Evolutionary conservation across 768 basidiomycete species (phyloP), one percentile per base, ranked within the genome.

Genomic region (Postia placenta): DNA sequence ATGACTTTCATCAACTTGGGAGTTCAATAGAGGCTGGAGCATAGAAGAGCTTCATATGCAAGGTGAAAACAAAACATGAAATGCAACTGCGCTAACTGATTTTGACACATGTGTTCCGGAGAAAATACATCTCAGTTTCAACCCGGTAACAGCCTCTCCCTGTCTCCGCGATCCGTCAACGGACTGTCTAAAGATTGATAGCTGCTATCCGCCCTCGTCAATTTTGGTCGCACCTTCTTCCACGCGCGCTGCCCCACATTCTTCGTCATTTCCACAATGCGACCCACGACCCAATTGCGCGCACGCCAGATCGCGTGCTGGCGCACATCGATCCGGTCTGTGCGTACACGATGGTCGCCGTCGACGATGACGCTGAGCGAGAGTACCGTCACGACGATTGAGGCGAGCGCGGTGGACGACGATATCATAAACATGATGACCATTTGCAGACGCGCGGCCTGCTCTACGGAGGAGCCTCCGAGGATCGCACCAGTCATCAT

Each of bases 351-450:
- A 56, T 86, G 78, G 45, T 87, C 78, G 15, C 57, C 55, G 59
- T 94, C 92, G 30, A 92, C 78, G 5, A 85, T 73, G 12, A 85
- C 73, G 3, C 63, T 62, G 6, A 92, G 74, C 5, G 80, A 73
- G 36, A 81, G 67, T 48, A 83, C 65, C 0, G 84, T 83, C 2
- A 80, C 77, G 45, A 78, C 68, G 47, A 89, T 81, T 2, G 83
- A 74, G 11, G 85, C 78, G 22, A 94, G 74, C 0, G 83, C 79
- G 0, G 86, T 85, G 50, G 81, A 78, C 0, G 90, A 82, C 2
- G 83, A 82, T 39, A 93, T 89, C 85, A 93, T 88, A 67, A 94
- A 93, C 82, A 92, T 88, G 68, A 94, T 90, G 50, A 94, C 82
- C 85, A 92, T 92, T 58, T 93, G 92, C 14, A 93, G 69, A 45